Evolutionary conservation across 352 stramenopile genomes (phyloP), one percentile per base, ranked within the genome.

Genomic region (Stramenopiles sp.): DNA sequence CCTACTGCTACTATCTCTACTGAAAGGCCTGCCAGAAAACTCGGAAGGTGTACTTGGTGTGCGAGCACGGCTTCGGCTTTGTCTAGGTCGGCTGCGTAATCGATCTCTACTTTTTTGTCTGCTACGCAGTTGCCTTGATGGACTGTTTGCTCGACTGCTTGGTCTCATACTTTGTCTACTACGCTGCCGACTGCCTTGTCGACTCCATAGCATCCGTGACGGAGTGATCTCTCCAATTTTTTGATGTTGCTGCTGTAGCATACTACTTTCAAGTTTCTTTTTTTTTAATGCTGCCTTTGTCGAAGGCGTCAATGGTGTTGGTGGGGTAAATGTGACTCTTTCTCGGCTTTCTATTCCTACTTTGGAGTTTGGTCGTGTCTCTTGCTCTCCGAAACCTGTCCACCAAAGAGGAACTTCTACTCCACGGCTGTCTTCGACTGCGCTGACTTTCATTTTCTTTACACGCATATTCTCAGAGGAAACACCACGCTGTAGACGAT

Each of bases 11-110:
- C 39, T 14, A 14, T 55, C 39, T 14, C 39, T 55, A 14, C 39
- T 55, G 14, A 55, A 55, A 14, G 39, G 39, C 14, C 39, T 55
- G 4, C 4, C 14, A 14, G 14, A 14, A 4, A 55, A 14, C 4
- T 55, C 39, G 14, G 71, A 78, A 4, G 31, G 71, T 33, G 71
- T 33, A 33, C 31, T 78, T 78, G 71, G 71, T 78, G 71, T 33
- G 8, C 31, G 71, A 14, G 4, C 30, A 33, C 71, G 71, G 22
- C 71, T 78, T 31, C 71, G 1, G 22, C 30, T 31, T 14, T 4
- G 30, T 33, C 71, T 4, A 78, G 30, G 30, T 78, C 71, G 71
- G 22, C 71, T 78, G 22, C 71, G 71, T 33, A 31, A 33, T 31
- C 8, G 31, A 78, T 33, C 71, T 33, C 30, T 33, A 55, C 14